Base-by-base conservation (phyloP, 192 early-diverging fungal species). In the Backusella morwellensis region DNA sequence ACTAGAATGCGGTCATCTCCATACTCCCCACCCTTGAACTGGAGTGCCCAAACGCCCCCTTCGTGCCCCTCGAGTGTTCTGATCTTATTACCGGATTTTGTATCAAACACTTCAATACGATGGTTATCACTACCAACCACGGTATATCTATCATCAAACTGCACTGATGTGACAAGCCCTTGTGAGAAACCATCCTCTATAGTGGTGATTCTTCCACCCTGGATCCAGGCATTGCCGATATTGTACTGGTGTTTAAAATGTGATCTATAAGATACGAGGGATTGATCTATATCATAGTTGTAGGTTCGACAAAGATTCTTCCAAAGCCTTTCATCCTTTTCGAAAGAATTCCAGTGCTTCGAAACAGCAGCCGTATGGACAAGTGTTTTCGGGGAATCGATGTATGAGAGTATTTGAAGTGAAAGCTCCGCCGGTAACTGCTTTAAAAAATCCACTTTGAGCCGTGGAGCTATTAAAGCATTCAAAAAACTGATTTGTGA, bases 31-130 rank as follows among this genome's bases (percentile, higher is more conserved):
- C 74, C 70, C 35, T 76, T 80, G 44, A 82, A 96, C 75, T 97
- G 93, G 56, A 99, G 83, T 34, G 97, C 96, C 98, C 98, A 99
- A 14, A 99, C 97, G 23, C 98, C 98, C 40, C 97, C 97, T 63
- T 93, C 90, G 80, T 96, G 93, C 19, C 98, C 97, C 56, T 88
- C 87, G 4, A 99, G 82, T 26, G 90, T 92, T 76, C 92, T 84
- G 26, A 91, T 75, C 36, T 92, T 78, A 3, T 85, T 84, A 23
- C 96, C 97, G 2, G 93, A 91, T 1, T 80, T 84, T 12, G 94
- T 91, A 83, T 95, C 95, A 83, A 96, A 98, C 41, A 99, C 93
- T 77, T 95, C 92, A 44, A 98, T 98, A 29, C 92, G 89, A 74
- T 94, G 91, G 42, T 97, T 96, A 85, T 99, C 98, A 26, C 94